Evolutionary conservation across 139 green algal species (phyloP), one percentile per base, ranked within the genome.

Genomic region (Chlamydomonas incerta): DNA sequence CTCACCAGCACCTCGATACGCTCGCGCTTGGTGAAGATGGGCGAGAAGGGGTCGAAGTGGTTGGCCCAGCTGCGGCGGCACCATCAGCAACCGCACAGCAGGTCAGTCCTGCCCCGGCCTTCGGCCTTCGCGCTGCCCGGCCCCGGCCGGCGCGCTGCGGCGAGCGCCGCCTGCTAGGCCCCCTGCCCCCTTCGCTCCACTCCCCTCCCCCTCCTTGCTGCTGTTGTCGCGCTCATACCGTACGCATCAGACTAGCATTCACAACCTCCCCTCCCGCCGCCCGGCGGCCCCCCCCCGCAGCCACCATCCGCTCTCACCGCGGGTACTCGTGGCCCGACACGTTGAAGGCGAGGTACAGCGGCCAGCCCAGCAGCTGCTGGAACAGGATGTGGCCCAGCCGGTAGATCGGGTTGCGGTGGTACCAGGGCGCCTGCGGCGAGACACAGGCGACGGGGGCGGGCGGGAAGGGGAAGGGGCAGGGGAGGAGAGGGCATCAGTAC

Each of bases 1-100:
- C 87, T 94, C n/a, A 95, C 35, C 46, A 82, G 9, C 60, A 97
- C 92, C 83, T 96, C 95, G 0, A 91, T 35, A 0, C 96, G 92
- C 92, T 98, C 96, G 93, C 84, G 90, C 80, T 94, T 95, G 83
- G 86, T 94, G 88, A 98, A 98, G 68, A 98, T 97, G 74, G 95
- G 95, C 9, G 93, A 96, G 87, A 79, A 95, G 31, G 96, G 96
- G 89, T 97, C 92, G 74, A 98, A 98, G 88, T 98, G 96, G 93
- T 94, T 97, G 60, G 93, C 94, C 58, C 81, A 94, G 72, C 91
- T 80, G 70, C 11, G 41, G 41, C 41, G 41, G 8, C 6, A 8
- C 6, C 41, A 50, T 5, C 41, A 50, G 41, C 41, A 50, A n/a
- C n/a, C n/a, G n/a, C n/a, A n/a, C n/a, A n/a, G n/a, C n/a, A n/a